phyloP scores from a whole-genome alignment of 2,329 filamentous ascomycete species.

The Pseudocercospora fuligena region DNA sequence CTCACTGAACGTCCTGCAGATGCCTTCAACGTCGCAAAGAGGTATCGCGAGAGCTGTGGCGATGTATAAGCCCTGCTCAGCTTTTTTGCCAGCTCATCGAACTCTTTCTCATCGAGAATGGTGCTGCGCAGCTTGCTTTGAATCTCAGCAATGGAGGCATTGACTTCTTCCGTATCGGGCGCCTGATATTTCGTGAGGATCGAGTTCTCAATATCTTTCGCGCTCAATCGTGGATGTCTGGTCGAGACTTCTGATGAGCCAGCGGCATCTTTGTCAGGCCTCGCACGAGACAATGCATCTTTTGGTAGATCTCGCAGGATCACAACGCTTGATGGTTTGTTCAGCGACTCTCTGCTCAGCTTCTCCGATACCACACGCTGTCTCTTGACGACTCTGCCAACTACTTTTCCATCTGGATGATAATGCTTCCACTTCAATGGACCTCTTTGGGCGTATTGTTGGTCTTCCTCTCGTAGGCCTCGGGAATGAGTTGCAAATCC shows the following conservation, averaged over 20 bases:
- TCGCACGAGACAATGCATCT: neutral
- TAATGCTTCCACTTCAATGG: constrained; percentile 14
- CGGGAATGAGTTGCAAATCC: neutral
- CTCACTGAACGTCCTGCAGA: neutral
- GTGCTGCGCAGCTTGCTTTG: constrained; percentile 26
- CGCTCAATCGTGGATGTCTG: constrained; percentile 23
- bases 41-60: constrained; percentile 34
- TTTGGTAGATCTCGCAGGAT: constrained; percentile 27
- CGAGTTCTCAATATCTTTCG: constrained; percentile 31
- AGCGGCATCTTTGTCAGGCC: neutral
- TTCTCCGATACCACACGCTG: constrained; percentile 33
- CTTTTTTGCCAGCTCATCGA: constrained; percentile 25
- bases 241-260: neutral
- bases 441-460: neutral
- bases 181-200: constrained; percentile 23
- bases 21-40: constrained; percentile 10
- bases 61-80: constrained; percentile 34
- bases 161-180: constrained; percentile 34
- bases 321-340: constrained; percentile 34
- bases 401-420: constrained; percentile 30
- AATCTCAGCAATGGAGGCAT: constrained; percentile 36
- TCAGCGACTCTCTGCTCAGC: constrained; percentile 32
- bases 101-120: constrained; percentile 31
- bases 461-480: neutral
- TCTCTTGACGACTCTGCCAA: constrained; percentile 34